Base-by-base conservation (phyloP, 176 grass and related monocot species). In the Zoysia japonica region DNA sequence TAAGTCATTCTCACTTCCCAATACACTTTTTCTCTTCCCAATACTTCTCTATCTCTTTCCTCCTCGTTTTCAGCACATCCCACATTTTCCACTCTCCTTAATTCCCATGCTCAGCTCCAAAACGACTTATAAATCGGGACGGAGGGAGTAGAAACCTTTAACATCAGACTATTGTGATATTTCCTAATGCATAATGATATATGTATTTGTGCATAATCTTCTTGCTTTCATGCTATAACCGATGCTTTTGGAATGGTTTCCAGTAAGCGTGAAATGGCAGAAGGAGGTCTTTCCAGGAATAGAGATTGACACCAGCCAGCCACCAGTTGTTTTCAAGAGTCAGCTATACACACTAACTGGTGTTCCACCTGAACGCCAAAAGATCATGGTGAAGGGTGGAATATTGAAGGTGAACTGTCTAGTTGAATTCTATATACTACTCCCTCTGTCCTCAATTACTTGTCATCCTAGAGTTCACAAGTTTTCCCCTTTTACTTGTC, bases 211-310 rank as follows among this genome's bases (percentile, higher is more conserved):
- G 70, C 1, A 16, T 54, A 78, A 71, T 49, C 49, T 11, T 52
- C 61, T 72, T 70, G 36, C 38, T 65, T 72, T 60, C 50, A 20
- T 46, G 47, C 71, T 36, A 40, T 50, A 76, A 53, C 61, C 74
- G 38, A 74, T 68, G 28, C 39, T 85, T 73, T 69, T 61, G 55
- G 61, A 78, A 68, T 67, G 70, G 79, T 84, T 70, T 87, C 50
- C 84, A 98, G 96, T 99, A 76, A 96, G 84, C n/a, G 88, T 99
- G 55, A 99, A 96, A 94, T 99, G 96, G 96, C 88, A 91, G 85
- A 99, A 99, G 76, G 86, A 96, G 82, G 78, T 93, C 44, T 96
- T 96, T 78, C 52, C 81, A 69, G 86, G 77, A 47, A 90, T 99
- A 81, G 92, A 96, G 88, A 90, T 99, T 47, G 92, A 99, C 73